phyloP scores from a whole-genome alignment of 495 filamentous ascomycete species.

The Rostrohypoxylon terebratum region DNA sequence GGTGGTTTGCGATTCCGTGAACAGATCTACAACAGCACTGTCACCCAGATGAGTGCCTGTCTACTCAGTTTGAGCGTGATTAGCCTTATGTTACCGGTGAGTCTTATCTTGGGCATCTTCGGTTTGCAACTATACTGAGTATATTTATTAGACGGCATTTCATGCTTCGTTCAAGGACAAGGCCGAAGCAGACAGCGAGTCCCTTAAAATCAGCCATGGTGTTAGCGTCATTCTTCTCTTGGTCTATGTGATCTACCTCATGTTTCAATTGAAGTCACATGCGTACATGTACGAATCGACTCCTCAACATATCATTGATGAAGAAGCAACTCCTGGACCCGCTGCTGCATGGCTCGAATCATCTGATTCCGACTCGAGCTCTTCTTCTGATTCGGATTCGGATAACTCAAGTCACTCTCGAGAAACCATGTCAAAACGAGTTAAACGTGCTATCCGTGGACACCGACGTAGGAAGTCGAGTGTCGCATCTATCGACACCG shows the following conservation, averaged over 20 bases:
- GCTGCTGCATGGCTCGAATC: slow-evolving; percentile 82
- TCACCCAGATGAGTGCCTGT: slow-evolving; percentile 95
- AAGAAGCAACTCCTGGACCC: slow-evolving; percentile 85
- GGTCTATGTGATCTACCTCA: slow-evolving; percentile 84
- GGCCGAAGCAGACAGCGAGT: slow-evolving; percentile 70
- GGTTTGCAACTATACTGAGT: slow-evolving; percentile 5
- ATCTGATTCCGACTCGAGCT: slow-evolving; percentile 71
- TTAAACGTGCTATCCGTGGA: slow-evolving; percentile 76
- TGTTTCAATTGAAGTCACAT: slow-evolving; percentile 94
- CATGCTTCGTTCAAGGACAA: slow-evolving; percentile 41
- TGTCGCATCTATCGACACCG: slow-evolving; percentile 72
- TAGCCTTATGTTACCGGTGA: slow-evolving; percentile 68
- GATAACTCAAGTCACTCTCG: slow-evolving; percentile 75
- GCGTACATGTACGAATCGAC: slow-evolving; percentile 91
- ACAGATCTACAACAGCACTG: slow-evolving; percentile 94
- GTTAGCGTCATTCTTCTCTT: slow-evolving; percentile 89
- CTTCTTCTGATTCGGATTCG: slow-evolving; percentile 72
- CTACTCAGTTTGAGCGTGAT: slow-evolving; percentile 89
- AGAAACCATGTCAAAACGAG: slow-evolving; percentile 77
- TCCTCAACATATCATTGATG: slow-evolving; percentile 88
- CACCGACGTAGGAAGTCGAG: slow-evolving; percentile 79
- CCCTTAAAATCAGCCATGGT: slow-evolving; percentile 86
- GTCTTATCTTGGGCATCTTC: slow-evolving; percentile 12
- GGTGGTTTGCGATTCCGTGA: slow-evolving; percentile 89
- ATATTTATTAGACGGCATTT: slow-evolving; percentile 67